Evolutionary conservation across 805 yeast genomes (phyloP), one percentile per base, ranked within the genome.

Genomic region (Barnettozyma salicaria): DNA sequence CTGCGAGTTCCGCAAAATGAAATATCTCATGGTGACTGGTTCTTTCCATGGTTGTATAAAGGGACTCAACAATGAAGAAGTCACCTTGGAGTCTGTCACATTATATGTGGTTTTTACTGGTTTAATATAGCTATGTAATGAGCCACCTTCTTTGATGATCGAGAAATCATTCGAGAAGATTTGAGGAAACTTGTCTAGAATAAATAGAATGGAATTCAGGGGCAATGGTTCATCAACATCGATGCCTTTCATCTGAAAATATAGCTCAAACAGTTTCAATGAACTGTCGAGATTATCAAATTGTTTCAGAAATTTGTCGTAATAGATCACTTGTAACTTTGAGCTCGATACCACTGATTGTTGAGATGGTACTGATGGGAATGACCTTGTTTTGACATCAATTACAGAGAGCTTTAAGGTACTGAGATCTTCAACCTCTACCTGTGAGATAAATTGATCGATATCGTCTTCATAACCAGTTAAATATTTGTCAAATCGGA

Each of bases 341-440:
- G 83, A 69, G 6, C 71, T 63, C 4, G 58, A 50, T 11, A 74
- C 41, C 1, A 77, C 80, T 10, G 74, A 65, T 1, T 56, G 48
- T 43, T 76, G 81, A 1, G 45, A 32, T 0, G 89, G 88, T 1
- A 71, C 41, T 1, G 44, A 47, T 27, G 59, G 62, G 28, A 48
- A 49, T 0, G 61, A 50, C 37, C 89, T 62, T 1, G 89, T 80
- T 55, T 82, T 82, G 19, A 80, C 70, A 56, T 82, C 92, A 37
- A 65, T 61, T 3, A 72, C 60, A 7, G 57, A 40, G 14, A 73
- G 41, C 19, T 56, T 49, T 23, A 43, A 51, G 7, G 37, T 19
- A 1, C 34, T 26, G 7, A 38, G 14, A 9, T 31, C 40, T 17
- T 30, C 35, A 7, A 9, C 7, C 7, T 26, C 23, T 6, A 34